Base-by-base conservation (phyloP, 176 grass and related monocot species). In the Carex parvula region DNA sequence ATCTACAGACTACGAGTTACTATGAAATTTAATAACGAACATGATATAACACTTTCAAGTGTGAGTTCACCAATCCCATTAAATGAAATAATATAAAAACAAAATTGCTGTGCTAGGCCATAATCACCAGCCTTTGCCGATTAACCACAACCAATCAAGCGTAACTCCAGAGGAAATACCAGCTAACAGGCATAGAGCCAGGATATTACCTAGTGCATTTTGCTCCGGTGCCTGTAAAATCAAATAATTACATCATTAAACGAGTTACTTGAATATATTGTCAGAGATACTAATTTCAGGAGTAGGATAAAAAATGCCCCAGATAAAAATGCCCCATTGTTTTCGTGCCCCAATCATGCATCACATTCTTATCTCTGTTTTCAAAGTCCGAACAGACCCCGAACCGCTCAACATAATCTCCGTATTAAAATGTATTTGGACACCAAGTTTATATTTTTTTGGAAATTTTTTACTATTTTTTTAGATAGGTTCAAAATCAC, bases 81-180 rank as follows among this genome's bases (percentile, higher is more conserved):
- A 24, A 50, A 74, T 26, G 18, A 74, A 74, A 74, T 52, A n/a
- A 44, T 44, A 44, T 44, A 1, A 74, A 74, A 74, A 72, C 1
- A 35, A 35, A 35, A 39, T 74, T 74, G 70, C 18, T 52, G 44
- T 52, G 42, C 44, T 48, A 42, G 67, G 60, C 35, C 55, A 37
- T 26, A 70, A 67, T 89, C 87, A 92, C 87, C 94, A 92, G 13
- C 90, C 89, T 90, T 97, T 97, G 61, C 92, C 89, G 41, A 91
- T 94, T 54, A 90, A 78, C 92, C 85, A 94, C 73, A 92, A 17
- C 92, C 90, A 92, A 70, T 94, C 92, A 17, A 90, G 84, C 14
- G 54, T 22, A 4, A 88, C 86, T 2, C 86, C 91, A 24, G 84
- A 80, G 69, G 88, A 90, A 81, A 94, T 89, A 72, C 86, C 95